Evolutionary conservation across 2,329 filamentous ascomycete genomes (phyloP).

Genomic region (Davidsoniella eucalypti): DNA sequence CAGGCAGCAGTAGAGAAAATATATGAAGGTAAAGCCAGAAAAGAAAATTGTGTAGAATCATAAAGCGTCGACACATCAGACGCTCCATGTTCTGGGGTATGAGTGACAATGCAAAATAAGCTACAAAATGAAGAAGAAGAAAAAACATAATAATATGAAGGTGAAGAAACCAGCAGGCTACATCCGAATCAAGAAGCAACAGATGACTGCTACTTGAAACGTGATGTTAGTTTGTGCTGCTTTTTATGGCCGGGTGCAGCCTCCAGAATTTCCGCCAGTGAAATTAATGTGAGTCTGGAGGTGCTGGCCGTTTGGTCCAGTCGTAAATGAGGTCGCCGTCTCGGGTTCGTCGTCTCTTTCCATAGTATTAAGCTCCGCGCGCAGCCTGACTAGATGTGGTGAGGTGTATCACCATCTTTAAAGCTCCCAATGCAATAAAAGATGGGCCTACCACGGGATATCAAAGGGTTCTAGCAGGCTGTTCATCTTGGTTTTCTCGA

Average conservation of each 20-base stretch:
- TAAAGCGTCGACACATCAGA: background rate
- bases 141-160: background rate
- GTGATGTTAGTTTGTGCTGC: background rate
- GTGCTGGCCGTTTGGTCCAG: too few species aligned
- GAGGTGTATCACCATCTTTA: too few species aligned
- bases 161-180: too few species aligned
- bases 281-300: constrained; percentile 4
- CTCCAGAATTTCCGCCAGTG: constrained; percentile 12
- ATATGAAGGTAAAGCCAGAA: background rate
- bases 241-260: background rate
- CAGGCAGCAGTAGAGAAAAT: background rate
- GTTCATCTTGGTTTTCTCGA: constrained; percentile 17
- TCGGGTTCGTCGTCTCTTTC: too few species aligned
- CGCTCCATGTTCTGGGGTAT: background rate
- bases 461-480: background rate
- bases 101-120: constrained; percentile 3
- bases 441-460: too few species aligned
- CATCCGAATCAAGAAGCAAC: background rate
- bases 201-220: background rate
- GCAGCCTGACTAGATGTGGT: too few species aligned
- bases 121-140: constrained; percentile 1
- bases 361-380: too few species aligned
- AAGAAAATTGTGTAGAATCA: background rate
- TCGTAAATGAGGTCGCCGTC: too few species aligned
- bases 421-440: too few species aligned